These are phyloP conservation scores for Fusarium tricinctum DNA, from an alignment of 2,329 filamentous ascomycete genomes.

Conservation along the genomic window DNA sequence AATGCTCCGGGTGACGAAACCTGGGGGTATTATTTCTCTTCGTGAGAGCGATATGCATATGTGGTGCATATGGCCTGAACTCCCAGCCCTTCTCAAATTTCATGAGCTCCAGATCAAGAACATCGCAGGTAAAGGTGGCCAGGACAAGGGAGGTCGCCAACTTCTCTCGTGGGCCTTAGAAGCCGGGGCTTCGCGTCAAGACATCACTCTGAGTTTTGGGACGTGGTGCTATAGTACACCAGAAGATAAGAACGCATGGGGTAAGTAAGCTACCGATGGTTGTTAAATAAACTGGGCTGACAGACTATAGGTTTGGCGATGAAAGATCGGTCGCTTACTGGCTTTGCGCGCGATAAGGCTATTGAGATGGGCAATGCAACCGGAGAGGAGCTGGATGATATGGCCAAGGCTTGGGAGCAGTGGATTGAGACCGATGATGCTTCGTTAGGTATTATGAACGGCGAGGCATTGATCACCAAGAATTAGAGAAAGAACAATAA, in stretches of 20 bases:
- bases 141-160: constrained; percentile 47
- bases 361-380: constrained; percentile 47
- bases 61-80: constrained; percentile 51
- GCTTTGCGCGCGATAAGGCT: constrained; percentile 46
- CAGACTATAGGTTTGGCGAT: constrained; percentile 44
- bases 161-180: constrained; percentile 50
- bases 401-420: constrained; percentile 49
- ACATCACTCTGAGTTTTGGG: constrained; percentile 47
- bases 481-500: constrained; percentile 7
- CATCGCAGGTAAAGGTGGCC: constrained; percentile 46
- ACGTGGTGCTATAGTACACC: constrained; percentile 51
- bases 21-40: constrained; percentile 59
- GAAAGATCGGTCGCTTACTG: constrained; percentile 44
- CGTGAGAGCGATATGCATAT: constrained; percentile 51
- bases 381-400: constrained; percentile 46
- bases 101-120: constrained; percentile 41
- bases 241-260: constrained; percentile 47
- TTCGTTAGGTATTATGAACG: constrained; percentile 51
- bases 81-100: constrained; percentile 45
- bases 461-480: constrained; percentile 48
- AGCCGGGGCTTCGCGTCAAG: constrained; percentile 43
- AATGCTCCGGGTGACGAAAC: constrained; percentile 60
- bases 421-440: constrained; percentile 50
- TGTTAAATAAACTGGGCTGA: neutral
- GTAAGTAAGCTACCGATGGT: constrained; percentile 25